phyloP scores from a whole-genome alignment of 2,329 filamentous ascomycete genomes.

The Ceratocystis cubensis region DNA sequence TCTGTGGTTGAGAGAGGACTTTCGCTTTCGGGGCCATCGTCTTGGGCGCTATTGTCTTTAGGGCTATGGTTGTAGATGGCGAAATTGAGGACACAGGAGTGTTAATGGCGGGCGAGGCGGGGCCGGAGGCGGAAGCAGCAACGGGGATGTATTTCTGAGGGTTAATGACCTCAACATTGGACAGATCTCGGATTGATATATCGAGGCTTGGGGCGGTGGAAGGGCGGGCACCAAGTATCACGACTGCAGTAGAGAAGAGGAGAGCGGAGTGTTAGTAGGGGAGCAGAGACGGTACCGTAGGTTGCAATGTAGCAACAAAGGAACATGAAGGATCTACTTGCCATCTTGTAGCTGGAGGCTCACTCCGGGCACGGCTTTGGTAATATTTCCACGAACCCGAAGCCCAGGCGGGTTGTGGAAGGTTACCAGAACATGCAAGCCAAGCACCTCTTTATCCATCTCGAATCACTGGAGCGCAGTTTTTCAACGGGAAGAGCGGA shows the following conservation, averaged over 20 bases:
- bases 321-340: constrained; percentile 30
- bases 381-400: constrained; percentile 57
- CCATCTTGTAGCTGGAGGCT: constrained; percentile 61
- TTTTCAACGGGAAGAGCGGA: background rate
- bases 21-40: background rate
- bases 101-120: constrained; percentile 13
- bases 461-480: constrained; percentile 2
- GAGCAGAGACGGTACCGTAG: too few species aligned
- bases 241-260: background rate
- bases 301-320: background rate
- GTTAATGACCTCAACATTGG: constrained; percentile 30
- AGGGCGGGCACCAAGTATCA: constrained; percentile 9
- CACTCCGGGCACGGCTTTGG: constrained; percentile 52
- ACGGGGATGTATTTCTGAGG: constrained; percentile 25
- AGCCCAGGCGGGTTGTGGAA: constrained; percentile 52
- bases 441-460: constrained; percentile 48
- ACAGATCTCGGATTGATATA: constrained; percentile 34
- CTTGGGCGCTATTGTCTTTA: background rate
- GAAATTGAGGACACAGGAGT: constrained; percentile 25
- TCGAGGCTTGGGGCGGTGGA: constrained; percentile 22
- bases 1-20: background rate
- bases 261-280: background rate
- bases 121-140: constrained; percentile 24
- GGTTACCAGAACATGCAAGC: constrained; percentile 62
- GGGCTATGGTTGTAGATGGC: constrained; percentile 25